Evolutionary conservation across 192 early-diverging fungal species (phyloP), one percentile per base, ranked within the genome.

Genomic region (Pilobolus umbonatus): DNA sequence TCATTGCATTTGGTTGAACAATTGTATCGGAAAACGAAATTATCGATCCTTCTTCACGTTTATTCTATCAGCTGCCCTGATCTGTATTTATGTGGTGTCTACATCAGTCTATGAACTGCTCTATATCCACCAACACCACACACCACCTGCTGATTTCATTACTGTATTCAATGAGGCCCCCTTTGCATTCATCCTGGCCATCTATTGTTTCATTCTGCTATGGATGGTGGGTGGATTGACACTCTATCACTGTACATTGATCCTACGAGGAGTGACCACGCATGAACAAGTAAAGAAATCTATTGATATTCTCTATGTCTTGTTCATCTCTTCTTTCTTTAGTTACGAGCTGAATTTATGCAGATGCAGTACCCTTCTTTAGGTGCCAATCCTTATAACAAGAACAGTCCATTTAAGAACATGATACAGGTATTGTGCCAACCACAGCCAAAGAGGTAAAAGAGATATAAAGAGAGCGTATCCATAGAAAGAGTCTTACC

Each of bases 1-100:
- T 65, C 91, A 98, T 68, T 98, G 95, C 65, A 85, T 91, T n/a
- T 98, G 94, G 94, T 82, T 91, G 8, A 91, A 88, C 67, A 95
- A 91, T 72, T 96, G 94, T 71, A 83, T 98, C 56, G 95, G 95
- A 5, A 79, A 81, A 28, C 75, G 87, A 59, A 90, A 90, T 65
- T 90, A 89, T 67, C 79, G 85, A 9, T 82, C 86, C 48, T 97
- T 97, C 59, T 87, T 92, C 59, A 80, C 80, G 12, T 93, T 95
- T 55, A 75, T 94, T 28, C 47, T 80, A 43, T 73, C 80, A 0
- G 75, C 79, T 15, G 79, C 81, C 11, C 14, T 83, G n/a, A 48
- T 94, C 58, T 77, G 82, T 29, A 8, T 80, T 52, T 82, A 85
- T 64, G 76, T 91, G 25, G 54, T 85, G 48, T 68, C 72, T 0